These are phyloP conservation scores for Zelopaecilomyces penicillatus DNA, from an alignment of 2,329 filamentous ascomycete genomes.

Conservation along the genomic window DNA sequence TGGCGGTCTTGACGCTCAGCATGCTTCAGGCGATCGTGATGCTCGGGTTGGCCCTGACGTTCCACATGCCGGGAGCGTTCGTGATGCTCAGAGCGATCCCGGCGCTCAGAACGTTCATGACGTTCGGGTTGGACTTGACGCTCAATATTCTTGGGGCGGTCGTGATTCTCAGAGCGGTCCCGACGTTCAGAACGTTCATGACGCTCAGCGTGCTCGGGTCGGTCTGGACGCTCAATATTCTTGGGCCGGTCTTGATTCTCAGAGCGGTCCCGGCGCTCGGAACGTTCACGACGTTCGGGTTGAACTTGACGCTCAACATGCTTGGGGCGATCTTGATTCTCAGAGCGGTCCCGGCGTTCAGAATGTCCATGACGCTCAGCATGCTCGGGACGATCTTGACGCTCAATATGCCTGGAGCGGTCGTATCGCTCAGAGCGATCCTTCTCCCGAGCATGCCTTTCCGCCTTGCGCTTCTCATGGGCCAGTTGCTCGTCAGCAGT, in stretches of 20 bases:
- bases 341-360: background rate
- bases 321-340: slow-evolving; percentile 4
- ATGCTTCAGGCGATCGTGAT: slow-evolving; percentile 7
- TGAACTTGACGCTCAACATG: background rate
- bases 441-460: slow-evolving; percentile 27
- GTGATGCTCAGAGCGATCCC: slow-evolving; percentile 1
- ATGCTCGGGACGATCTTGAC: slow-evolving; percentile 5
- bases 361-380: slow-evolving; percentile 12
- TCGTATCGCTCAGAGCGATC: background rate
- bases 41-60: slow-evolving; percentile 8
- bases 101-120: slow-evolving; percentile 9
- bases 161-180: slow-evolving; percentile 7
- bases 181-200: slow-evolving; percentile 1
- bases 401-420: slow-evolving; percentile 4
- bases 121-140: slow-evolving; percentile 2
- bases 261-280: background rate
- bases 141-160: slow-evolving; percentile 1
- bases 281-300: slow-evolving; percentile 2
- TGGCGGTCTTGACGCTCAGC: background rate
- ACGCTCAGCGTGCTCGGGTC: background rate
- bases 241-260: background rate
- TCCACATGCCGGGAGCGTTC: slow-evolving; percentile 1
- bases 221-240: background rate
- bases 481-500: slow-evolving; percentile 42
- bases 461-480: slow-evolving; percentile 41